These are phyloP conservation scores for Aquilaria yunnanensis DNA, from an alignment of 345 rosid species.

Conservation along the genomic window DNA sequence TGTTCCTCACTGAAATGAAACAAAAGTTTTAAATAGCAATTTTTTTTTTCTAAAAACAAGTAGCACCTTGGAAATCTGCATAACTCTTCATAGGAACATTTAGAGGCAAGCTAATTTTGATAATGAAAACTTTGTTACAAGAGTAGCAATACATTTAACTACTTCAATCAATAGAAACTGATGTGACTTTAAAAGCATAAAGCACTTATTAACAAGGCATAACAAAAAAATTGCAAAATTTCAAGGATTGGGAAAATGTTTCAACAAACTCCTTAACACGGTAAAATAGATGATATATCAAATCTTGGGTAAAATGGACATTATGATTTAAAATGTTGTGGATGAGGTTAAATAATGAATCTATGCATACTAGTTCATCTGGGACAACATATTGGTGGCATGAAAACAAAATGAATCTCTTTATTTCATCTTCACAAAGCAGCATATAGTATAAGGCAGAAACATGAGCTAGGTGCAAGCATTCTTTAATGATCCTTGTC, in stretches of 20 bases:
- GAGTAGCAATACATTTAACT: slow-evolving; percentile 51
- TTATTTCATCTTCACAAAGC: slow-evolving; percentile 44
- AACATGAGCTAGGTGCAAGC: slow-evolving; percentile 71
- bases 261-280: slow-evolving; percentile 27
- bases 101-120: slow-evolving; percentile 54
- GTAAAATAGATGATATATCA: slow-evolving; percentile 46
- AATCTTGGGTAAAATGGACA: slow-evolving; percentile 51
- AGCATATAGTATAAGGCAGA: slow-evolving; percentile 67
- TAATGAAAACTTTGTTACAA: slow-evolving; percentile 56
- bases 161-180: slow-evolving; percentile 45
- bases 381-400: slow-evolving; percentile 50
- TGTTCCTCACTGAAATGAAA: background rate
- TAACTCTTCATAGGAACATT: slow-evolving; percentile 1
- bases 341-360: slow-evolving; percentile 48
- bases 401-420: slow-evolving; percentile 42
- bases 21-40: background rate
- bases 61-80: background rate
- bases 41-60: background rate
- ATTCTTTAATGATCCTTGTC: slow-evolving; percentile 54
- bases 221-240: slow-evolving; percentile 66
- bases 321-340: slow-evolving; percentile 51
- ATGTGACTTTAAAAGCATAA: slow-evolving; percentile 35
- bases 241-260: slow-evolving; percentile 48
- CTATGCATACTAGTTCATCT: slow-evolving; percentile 60
- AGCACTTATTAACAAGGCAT: slow-evolving; percentile 48